phyloP scores from a whole-genome alignment of 225 moss, liverwort and hornwort genomes.

The Straminergon stramineum region DNA sequence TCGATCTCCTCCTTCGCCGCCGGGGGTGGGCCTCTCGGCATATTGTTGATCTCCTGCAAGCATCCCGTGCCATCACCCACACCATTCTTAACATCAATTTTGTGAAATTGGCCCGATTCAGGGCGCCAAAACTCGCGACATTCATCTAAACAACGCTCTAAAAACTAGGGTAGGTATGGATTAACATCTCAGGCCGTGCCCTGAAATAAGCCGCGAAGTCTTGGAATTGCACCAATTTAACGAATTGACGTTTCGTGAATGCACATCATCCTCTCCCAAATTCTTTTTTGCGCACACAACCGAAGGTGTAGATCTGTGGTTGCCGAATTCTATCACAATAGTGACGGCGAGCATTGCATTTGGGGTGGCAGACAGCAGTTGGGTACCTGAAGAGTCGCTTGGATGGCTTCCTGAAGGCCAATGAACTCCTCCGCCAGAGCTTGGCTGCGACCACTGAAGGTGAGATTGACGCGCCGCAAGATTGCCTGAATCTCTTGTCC shows the following conservation, averaged over 20 bases:
- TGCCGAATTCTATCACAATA: not conserved
- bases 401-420: slow-evolving; percentile 68
- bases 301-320: not conserved
- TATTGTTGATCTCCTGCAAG: slow-evolving; percentile 46
- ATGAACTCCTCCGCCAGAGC: slow-evolving; percentile 32
- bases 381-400: slow-evolving; percentile 61
- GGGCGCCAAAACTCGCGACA: not conserved
- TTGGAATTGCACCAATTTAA: not conserved
- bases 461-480: slow-evolving; percentile 24
- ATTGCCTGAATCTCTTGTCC: slow-evolving; percentile 52
- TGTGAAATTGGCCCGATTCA: no score
- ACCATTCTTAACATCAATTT: not conserved
- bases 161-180: not conserved
- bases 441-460: slow-evolving; percentile 7
- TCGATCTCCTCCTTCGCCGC: slow-evolving; percentile 74
- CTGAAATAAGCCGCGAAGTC: not conserved
- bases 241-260: not conserved
- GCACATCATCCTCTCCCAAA: not conserved
- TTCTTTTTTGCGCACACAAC: not conserved
- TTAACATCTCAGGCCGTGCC: not conserved
- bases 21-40: slow-evolving; percentile 55
- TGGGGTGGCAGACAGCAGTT: not conserved
- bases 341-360: not conserved
- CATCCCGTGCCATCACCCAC: not conserved
- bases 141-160: not conserved